Evolutionary conservation across 139 green algal species (phyloP), one percentile per base, ranked within the genome.

Genomic region (Chlorella sp.): DNA sequence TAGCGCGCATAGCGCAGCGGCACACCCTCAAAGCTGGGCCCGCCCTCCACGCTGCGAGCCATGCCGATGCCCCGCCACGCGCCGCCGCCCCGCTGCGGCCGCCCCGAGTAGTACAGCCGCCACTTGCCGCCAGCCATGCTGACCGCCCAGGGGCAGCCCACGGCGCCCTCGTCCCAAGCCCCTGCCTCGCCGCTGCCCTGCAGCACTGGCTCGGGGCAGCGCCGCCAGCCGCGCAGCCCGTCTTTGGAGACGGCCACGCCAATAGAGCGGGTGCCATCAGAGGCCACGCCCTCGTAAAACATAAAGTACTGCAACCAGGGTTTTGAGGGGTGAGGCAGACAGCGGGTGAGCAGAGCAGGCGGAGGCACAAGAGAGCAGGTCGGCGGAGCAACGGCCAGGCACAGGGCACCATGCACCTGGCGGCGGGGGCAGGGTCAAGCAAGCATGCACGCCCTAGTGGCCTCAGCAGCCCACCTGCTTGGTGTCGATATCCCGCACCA

Each of bases 231-330:
- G 2, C 16, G 62, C 30, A 89, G 58, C 65, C 95, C 94, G 77
- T 97, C 91, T 26, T 89, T 62, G 9, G 90, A 95, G 13, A 95
- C 93, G 19, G 95, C 95, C 60, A 97, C 19, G 9, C 94, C 94
- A 43, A 98, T 96, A 81, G 80, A 92, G 36, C 93, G 91, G 14
- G 19, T 77, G 82, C 89, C 88, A 67, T 95, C 92, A 2, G 83
- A 86, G 36, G 88, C 94, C 34, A 98, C 92, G 2, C 84, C 95
- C 82, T 98, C 95, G 82, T 98, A 98, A 77, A 96, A 97, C 95
- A 98, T 98, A 2, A 98, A 85, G 85, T 91, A 98, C 72, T 94
- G 51, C 51, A 16, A 16, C 11, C n/a, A n/a, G n/a, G n/a, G n/a
- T n/a, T n/a, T n/a, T 11, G 46, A 54, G 46, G 46, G 46, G 46